phyloP scores from a whole-genome alignment of 768 basidiomycete species.

The Auriscalpium vulgare region DNA sequence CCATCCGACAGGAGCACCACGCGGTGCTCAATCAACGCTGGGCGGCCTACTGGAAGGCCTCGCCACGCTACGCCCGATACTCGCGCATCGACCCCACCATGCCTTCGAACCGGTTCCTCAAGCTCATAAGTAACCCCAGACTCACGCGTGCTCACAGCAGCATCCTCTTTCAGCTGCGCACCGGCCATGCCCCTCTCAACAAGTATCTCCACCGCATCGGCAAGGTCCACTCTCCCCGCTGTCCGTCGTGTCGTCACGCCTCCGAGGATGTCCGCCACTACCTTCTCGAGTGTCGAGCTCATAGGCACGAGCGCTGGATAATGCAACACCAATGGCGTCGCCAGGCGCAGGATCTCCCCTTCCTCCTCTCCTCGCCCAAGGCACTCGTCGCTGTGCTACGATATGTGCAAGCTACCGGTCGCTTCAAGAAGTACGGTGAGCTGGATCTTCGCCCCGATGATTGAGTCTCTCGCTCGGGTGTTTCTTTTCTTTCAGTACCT shows the following conservation, averaged over 20 bases:
- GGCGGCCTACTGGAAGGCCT: not conserved
- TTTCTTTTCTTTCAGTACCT: not conserved
- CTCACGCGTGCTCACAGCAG: not conserved
- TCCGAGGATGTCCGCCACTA: not conserved
- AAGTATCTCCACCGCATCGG: not conserved
- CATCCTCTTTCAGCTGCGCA: not conserved
- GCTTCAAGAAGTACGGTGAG: not conserved
- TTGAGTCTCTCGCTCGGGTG: not conserved
- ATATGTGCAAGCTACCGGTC: not conserved
- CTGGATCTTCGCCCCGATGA: not conserved
- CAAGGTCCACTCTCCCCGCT: not conserved
- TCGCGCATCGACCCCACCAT: not conserved
- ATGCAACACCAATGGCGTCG: not conserved
- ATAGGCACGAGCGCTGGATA: not conserved
- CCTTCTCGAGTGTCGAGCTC: not conserved
- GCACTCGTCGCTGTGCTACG: not conserved
- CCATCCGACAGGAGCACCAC: not conserved
- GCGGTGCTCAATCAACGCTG: not conserved
- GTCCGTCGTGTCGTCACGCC: not conserved
- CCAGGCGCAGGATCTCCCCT: not conserved
- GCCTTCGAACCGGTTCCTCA: not conserved
- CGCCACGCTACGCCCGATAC: not conserved
- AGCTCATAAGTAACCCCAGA: not conserved
- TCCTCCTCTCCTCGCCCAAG: not conserved
- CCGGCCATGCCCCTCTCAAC: not conserved